phyloP scores from a whole-genome alignment of 2,329 filamentous ascomycete species.

The Teratosphaeria epicoccoides region DNA sequence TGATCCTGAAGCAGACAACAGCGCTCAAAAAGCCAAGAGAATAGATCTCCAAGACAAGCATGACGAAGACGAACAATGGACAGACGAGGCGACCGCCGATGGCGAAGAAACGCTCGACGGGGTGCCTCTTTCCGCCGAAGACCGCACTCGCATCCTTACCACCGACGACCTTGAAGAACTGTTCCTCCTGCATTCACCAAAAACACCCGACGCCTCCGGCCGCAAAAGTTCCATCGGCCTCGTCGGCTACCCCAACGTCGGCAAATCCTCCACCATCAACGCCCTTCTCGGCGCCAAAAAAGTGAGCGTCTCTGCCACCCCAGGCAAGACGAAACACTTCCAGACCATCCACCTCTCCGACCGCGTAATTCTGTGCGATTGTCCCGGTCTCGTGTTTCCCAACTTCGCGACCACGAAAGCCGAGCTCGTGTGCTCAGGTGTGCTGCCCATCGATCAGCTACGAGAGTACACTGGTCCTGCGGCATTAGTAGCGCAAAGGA shows the following conservation, averaged over 20 bases:
- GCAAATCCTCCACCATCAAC: slow-evolving; percentile 98
- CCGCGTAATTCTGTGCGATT: slow-evolving; percentile 87
- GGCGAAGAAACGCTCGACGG: slow-evolving; percentile 26
- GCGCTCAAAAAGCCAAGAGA: slow-evolving; percentile 34
- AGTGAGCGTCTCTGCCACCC: slow-evolving; percentile 92
- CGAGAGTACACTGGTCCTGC: slow-evolving; percentile 85
- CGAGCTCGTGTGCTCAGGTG: slow-evolving; percentile 87
- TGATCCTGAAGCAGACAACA: slow-evolving; percentile 40
- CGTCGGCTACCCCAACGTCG: slow-evolving; percentile 96
- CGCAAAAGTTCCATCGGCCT: slow-evolving; percentile 80
- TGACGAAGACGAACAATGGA: slow-evolving; percentile 31
- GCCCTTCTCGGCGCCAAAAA: slow-evolving; percentile 97
- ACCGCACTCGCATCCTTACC: slow-evolving; percentile 63
- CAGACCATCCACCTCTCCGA: slow-evolving; percentile 93
- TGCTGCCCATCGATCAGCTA: slow-evolving; percentile 92
- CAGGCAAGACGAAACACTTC: slow-evolving; percentile 98
- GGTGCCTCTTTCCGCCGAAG: slow-evolving; percentile 29
- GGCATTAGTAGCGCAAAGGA: slow-evolving; percentile 68
- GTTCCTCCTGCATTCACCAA: slow-evolving; percentile 65
- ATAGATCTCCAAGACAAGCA: slow-evolving; percentile 36
- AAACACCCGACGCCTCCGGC: slow-evolving; percentile 38
- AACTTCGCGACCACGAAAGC: slow-evolving; percentile 96
- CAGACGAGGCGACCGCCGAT: slow-evolving; percentile 29
- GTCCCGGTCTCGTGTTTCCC: slow-evolving; percentile 94
- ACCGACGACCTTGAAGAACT: slow-evolving; percentile 86